phyloP scores from a whole-genome alignment of 164 flowering plant species.

The Umbilicus rupestris region DNA sequence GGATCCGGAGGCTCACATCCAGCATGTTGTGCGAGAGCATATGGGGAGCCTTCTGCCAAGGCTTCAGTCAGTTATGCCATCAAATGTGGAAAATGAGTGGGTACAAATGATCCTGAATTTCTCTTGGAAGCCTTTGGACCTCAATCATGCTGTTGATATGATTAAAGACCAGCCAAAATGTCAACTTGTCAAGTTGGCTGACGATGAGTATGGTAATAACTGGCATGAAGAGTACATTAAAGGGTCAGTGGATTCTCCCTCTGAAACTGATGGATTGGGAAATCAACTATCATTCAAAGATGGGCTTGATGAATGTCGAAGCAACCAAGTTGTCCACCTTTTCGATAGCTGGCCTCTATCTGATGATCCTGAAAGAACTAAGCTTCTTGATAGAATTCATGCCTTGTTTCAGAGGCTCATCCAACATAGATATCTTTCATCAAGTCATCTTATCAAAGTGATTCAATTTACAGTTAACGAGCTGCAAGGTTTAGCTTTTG shows the following conservation, averaged over 20 bases:
- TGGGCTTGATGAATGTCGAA: conserved; percentile 35
- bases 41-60: conserved; percentile 58
- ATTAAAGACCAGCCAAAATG: conserved; percentile 35
- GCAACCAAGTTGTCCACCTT: conserved; percentile 20
- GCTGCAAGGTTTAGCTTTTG: conserved; percentile 50
- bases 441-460: conserved; percentile 66
- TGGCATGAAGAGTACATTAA: conserved; percentile 32
- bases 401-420: conserved; percentile 56
- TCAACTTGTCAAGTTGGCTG: conserved; percentile 26
- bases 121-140: conserved; percentile 79
- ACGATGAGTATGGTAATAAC: conserved; percentile 20
- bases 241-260: conserved; percentile 47
- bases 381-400: conserved; percentile 68
- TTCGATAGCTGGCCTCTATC: conserved; percentile 61
- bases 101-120: conserved; percentile 67
- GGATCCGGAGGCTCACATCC: conserved; percentile 48
- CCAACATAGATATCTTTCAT: conserved; percentile 60
- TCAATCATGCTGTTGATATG: conserved; percentile 49
- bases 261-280: conserved; percentile 23
- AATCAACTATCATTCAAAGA: conserved; percentile 18
- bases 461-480: conserved; percentile 72
- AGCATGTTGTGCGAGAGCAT: conserved; percentile 78
- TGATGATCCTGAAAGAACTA: conserved; percentile 65
- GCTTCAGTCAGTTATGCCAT: conserved; percentile 58
- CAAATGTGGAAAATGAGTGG: conserved; percentile 60